A percentile compares a stretch with the other conserved stretches of the same genome.
Conservation (phyloP, 208 protist genomes). For the Trypanosoma avium region DNA sequence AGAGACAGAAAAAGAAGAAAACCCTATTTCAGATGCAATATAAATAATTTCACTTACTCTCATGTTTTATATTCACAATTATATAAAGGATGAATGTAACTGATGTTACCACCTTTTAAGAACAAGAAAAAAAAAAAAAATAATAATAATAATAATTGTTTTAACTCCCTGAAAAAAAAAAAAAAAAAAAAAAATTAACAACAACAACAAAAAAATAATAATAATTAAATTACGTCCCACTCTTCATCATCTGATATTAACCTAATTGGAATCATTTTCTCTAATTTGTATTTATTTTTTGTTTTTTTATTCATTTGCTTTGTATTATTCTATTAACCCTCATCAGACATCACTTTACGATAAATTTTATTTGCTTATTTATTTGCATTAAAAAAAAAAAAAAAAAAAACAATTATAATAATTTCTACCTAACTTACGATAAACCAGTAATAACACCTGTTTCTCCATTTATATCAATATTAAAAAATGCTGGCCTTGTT, state of each 20-base stretch:
- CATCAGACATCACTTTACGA: no score
- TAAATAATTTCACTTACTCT: no score
- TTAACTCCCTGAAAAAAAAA: no score
- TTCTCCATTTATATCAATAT: slow-evolving; percentile 96
- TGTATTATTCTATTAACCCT: neutral
- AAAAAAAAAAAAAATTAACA: neutral
- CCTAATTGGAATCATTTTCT: neutral
- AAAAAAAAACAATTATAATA: slow-evolving; percentile 9
- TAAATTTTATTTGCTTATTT: neutral
- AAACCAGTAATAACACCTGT: slow-evolving; percentile 91
- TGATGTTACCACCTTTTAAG: neutral
- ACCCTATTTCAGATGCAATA: no score
- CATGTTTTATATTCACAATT: no score
- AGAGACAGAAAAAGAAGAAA: neutral
- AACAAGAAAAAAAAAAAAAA: neutral
- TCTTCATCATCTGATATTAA: neutral
- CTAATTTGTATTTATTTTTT: neutral
- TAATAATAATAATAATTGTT: no score
- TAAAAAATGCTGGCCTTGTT: slow-evolving; percentile 95
- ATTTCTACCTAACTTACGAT: slow-evolving; percentile 74
- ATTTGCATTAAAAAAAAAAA: neutral
- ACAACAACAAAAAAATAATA: neutral
- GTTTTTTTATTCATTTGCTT: neutral
- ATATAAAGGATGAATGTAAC: neutral
- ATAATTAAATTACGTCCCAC: neutral